A percentile compares a stretch with the other conserved stretches of the same genome.
These are phyloP conservation scores for Alternaria dauci DNA, from an alignment of 2,329 filamentous ascomycete species.

Conservation along the genomic window DNA sequence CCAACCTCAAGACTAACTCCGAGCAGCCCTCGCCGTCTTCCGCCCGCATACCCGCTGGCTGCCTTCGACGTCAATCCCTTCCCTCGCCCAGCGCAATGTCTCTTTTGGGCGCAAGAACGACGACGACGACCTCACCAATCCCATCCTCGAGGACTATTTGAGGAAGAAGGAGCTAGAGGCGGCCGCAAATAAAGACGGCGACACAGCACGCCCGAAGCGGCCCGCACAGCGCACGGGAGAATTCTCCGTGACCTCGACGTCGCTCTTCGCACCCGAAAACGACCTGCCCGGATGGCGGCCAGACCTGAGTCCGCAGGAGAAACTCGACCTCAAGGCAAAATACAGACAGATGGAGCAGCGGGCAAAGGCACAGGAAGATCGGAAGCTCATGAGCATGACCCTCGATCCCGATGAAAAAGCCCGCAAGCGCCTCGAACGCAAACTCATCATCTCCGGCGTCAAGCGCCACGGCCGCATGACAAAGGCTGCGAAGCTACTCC, in stretches of 20 bases:
- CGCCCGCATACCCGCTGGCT: conserved; percentile 30
- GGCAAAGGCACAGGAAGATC: conserved; percentile 34
- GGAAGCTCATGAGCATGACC: conserved; percentile 63
- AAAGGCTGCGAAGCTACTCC: conserved; percentile 71
- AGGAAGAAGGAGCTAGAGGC: conserved; percentile 24
- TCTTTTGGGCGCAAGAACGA: conserved; percentile 23
- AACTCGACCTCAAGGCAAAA: conserved; percentile 20
- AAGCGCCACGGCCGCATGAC: conserved; percentile 72
- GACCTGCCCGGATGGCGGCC: conserved; percentile 37
- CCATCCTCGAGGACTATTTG: conserved; percentile 69
- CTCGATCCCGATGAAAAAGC: conserved; percentile 78
- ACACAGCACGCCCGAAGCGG: conserved; percentile 16
- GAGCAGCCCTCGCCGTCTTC: conserved; percentile 34
- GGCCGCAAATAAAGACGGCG: not conserved
- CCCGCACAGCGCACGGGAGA: conserved; percentile 20
- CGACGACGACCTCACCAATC: conserved; percentile 53
- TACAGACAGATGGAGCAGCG: conserved; percentile 18
- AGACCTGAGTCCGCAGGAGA: conserved; percentile 28
- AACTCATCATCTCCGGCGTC: conserved; percentile 81
- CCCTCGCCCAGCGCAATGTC: conserved; percentile 28
- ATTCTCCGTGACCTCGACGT: conserved; percentile 25
- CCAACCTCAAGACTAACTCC: conserved; percentile 14
- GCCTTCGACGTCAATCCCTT: conserved; percentile 15
- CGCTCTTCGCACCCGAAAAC: conserved; percentile 37
- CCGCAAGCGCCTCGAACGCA: conserved; percentile 79